Conservation (phyloP, 768 basidiomycete species). For the Hericium rajendrae region DNA sequence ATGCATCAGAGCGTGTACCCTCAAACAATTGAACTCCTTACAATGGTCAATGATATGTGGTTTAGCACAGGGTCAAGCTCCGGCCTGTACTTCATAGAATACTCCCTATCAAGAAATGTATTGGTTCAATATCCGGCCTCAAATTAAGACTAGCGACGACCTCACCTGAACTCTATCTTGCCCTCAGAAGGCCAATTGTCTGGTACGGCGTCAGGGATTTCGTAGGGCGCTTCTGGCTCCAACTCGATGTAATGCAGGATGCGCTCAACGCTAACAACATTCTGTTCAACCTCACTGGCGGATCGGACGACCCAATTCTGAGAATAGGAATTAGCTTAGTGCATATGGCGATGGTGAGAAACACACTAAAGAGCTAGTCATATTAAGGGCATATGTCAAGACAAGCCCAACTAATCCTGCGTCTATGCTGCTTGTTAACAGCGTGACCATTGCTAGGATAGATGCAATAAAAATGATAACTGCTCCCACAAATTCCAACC, state of each 20-base stretch:
- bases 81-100: slow-evolving; percentile 71
- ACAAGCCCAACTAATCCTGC: slow-evolving; percentile 84
- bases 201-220: slow-evolving; percentile 51
- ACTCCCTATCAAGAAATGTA: slow-evolving; percentile 33
- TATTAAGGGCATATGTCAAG: slow-evolving; percentile 74
- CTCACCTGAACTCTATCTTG: slow-evolving; percentile 60
- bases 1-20: background rate
- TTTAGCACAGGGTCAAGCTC: slow-evolving; percentile 77
- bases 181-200: slow-evolving; percentile 68
- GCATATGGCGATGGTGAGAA: background rate
- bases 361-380: slow-evolving; percentile 71
- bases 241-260: slow-evolving; percentile 76
- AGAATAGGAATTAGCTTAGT: background rate
- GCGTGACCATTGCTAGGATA: slow-evolving; percentile 51
- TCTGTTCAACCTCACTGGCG: slow-evolving; percentile 84
- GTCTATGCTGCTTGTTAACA: slow-evolving; percentile 72
- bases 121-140: background rate
- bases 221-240: slow-evolving; percentile 62
- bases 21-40: slow-evolving; percentile 20
- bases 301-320: slow-evolving; percentile 80
- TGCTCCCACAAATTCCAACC: slow-evolving; percentile 78
- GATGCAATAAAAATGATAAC: slow-evolving; percentile 71
- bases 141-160: slow-evolving; percentile 2
- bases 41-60: slow-evolving; percentile 61
- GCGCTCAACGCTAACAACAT: slow-evolving; percentile 83